Percentiles rank a stretch among this genome's conserved stretches.
These are phyloP conservation scores for Ploettnerulaceae sp. DNA, from an alignment of 2,329 filamentous ascomycete genomes.

Conservation along the genomic window DNA sequence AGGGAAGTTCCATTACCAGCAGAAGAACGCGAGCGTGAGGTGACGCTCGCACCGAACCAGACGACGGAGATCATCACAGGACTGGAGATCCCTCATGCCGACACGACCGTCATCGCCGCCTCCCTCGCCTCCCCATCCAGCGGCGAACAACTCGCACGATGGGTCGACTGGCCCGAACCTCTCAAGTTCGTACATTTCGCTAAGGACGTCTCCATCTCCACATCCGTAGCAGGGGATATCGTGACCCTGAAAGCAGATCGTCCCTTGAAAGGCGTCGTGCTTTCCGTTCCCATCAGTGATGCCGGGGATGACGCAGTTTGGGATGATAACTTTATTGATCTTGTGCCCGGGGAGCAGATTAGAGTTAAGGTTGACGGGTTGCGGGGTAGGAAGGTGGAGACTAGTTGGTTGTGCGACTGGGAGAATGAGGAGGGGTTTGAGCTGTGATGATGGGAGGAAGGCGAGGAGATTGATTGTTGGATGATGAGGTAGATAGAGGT, in stretches of 20 bases:
- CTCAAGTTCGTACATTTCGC: constrained; percentile 61
- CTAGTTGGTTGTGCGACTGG: constrained; percentile 45
- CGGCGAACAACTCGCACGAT: constrained; percentile 51
- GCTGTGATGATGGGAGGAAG: not conserved
- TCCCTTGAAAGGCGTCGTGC: constrained; percentile 58
- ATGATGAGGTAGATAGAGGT: no score
- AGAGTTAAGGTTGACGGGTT: constrained; percentile 47
- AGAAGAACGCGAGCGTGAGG: constrained; percentile 22
- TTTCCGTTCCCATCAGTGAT: constrained; percentile 40
- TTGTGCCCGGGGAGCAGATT: constrained; percentile 59
- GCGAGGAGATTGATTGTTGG: not conserved
- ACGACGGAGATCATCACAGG: constrained; percentile 56
- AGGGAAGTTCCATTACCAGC: constrained; percentile 43
- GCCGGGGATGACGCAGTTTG: constrained; percentile 52
- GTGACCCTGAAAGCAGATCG: constrained; percentile 53
- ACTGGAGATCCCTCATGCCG: constrained; percentile 48
- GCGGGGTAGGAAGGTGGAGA: constrained; percentile 41
- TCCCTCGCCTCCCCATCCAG: constrained; percentile 44
- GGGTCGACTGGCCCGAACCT: constrained; percentile 67
- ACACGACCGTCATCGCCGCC: constrained; percentile 51
- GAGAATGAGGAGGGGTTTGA: constrained; percentile 17
- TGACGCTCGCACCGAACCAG: constrained; percentile 40
- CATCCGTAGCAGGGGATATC: not conserved
- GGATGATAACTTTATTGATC: constrained; percentile 61
- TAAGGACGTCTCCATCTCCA: constrained; percentile 29